Conservation (phyloP, 129 eudicot genomes). For the Glebionis coronaria region DNA sequence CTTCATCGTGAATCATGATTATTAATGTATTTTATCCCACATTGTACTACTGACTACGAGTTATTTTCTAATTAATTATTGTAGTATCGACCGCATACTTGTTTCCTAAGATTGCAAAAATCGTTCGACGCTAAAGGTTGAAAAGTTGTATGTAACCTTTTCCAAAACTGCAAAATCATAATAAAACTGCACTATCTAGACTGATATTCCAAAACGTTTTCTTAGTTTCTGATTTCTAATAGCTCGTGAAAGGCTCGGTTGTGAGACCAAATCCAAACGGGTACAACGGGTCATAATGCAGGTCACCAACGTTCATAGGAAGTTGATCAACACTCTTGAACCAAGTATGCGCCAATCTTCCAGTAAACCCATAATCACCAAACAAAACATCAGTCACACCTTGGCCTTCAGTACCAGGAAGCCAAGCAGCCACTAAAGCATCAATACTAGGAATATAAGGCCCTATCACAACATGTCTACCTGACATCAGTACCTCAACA, state of each 20-base stretch:
- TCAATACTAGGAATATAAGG: conserved; percentile 53
- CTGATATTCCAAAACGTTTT: no score
- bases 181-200: no score
- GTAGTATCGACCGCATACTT: no score
- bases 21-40: no score
- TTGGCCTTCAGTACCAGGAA: conserved; percentile 78
- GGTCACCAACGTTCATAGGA: conserved; percentile 79
- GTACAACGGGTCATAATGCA: conserved; percentile 70
- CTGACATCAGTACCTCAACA: conserved; percentile 60
- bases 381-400: conserved; percentile 76
- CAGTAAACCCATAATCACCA: conserved; percentile 75
- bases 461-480: conserved; percentile 69
- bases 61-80: no score
- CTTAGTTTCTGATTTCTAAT: no score
- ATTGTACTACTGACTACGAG: no score
- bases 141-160: no score
- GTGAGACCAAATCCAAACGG: conserved; percentile 74
- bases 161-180: no score
- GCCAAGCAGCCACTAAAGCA: conserved; percentile 85
- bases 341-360: conserved; percentile 70
- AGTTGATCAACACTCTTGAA: conserved; percentile 77
- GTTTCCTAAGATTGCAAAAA: no score
- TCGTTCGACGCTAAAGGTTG: no score
- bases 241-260: conserved; percentile 33
- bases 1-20: no score